Evolutionary conservation across 306 rosid species (phyloP).

Genomic region (Vigna reflexopilosa): DNA sequence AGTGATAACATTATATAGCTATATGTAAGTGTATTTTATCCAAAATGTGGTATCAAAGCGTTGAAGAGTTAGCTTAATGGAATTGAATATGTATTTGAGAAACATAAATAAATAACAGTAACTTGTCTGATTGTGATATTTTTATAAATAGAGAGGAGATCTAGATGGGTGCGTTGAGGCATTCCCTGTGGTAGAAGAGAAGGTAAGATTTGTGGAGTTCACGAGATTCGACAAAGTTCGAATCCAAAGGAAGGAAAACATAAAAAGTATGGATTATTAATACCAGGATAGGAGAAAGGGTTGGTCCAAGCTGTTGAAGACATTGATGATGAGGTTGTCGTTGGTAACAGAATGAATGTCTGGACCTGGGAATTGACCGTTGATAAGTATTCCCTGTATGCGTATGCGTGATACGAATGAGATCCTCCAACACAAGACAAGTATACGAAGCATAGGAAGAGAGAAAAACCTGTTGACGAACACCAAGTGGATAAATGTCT

Average conservation of each 20-base stretch:
- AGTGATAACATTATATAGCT: background rate
- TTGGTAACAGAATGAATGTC: constrained; percentile 94
- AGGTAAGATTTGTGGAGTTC: too few relatives aligned
- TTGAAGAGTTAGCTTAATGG: too few relatives aligned
- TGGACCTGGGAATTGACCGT: constrained; percentile 97
- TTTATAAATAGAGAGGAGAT: constrained; percentile 6
- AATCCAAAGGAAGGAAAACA: too few relatives aligned
- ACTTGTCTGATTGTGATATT: too few relatives aligned
- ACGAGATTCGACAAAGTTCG: too few relatives aligned
- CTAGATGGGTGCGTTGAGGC: constrained; percentile 27
- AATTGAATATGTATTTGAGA: too few relatives aligned
- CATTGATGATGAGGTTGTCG: constrained; percentile 94
- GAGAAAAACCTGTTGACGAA: constrained; percentile 69
- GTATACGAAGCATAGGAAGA: background rate
- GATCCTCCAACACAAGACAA: background rate
- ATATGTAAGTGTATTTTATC: too few relatives aligned
- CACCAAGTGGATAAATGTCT: constrained; percentile 89
- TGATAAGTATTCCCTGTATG: constrained; percentile 84
- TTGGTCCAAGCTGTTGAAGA: constrained; percentile 84
- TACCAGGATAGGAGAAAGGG: constrained; percentile 93
- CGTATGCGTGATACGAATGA: background rate
- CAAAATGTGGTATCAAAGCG: too few relatives aligned
- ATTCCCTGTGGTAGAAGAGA: too few relatives aligned
- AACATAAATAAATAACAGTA: too few relatives aligned
- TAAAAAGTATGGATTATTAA: background rate